Evolutionary conservation across 2,329 filamentous ascomycete species (phyloP).

Genomic region (Alternaria longipes): DNA sequence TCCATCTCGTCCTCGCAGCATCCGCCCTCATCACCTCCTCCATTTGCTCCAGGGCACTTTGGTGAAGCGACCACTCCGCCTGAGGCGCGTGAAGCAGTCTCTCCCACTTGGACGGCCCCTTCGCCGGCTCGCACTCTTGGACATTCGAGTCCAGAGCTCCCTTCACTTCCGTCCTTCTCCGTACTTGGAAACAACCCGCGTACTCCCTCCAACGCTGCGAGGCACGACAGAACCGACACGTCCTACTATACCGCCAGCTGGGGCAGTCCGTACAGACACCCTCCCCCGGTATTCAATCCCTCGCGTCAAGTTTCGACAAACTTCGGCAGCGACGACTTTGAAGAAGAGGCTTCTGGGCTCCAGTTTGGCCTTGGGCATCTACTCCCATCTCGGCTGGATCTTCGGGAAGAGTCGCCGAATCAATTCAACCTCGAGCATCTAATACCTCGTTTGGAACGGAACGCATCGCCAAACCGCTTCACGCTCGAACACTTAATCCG

Average conservation of each 20-base stretch:
- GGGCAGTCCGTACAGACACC: conserved; percentile 86
- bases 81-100: conserved; percentile 37
- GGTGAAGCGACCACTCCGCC: conserved; percentile 34
- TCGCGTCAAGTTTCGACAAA: conserved; percentile 40
- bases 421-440: conserved; percentile 52
- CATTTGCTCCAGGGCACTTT: conserved; percentile 33
- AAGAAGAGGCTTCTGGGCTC: conserved; percentile 48
- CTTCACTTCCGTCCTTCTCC: conserved; percentile 48
- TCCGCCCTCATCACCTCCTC: conserved; percentile 48
- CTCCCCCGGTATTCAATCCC: conserved; percentile 58
- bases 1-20: conserved; percentile 43
- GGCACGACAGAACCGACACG: conserved; percentile 55
- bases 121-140: conserved; percentile 54
- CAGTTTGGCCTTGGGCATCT: conserved; percentile 53
- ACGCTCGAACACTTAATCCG: conserved; percentile 52
- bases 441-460: conserved; percentile 45
- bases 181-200: conserved; percentile 43
- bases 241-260: conserved; percentile 79
- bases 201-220: conserved; percentile 48
- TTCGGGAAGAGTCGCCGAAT: conserved; percentile 45
- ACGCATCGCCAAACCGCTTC: conserved; percentile 48
- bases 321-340: conserved; percentile 52
- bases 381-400: conserved; percentile 46
- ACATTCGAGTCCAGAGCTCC: conserved; percentile 54
- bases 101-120: conserved; percentile 51